phyloP scores from a whole-genome alignment of 2,329 filamentous ascomycete species.

The Fusarium denticulatum region DNA sequence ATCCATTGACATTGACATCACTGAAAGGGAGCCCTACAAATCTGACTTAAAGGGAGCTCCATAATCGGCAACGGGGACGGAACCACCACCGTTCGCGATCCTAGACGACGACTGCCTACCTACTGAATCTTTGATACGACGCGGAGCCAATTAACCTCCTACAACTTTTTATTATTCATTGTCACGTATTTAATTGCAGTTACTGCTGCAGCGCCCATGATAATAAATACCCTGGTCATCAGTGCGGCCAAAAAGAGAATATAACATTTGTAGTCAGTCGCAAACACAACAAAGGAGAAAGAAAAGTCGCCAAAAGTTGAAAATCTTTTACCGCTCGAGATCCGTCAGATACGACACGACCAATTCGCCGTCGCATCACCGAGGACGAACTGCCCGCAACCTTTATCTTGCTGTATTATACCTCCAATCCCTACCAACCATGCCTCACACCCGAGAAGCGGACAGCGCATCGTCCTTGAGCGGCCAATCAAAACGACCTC shows the following conservation, averaged over 20 bases:
- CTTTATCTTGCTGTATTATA: slow-evolving; percentile 21
- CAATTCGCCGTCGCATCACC: slow-evolving; percentile 13
- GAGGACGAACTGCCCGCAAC: slow-evolving; percentile 7
- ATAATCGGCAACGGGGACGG: slow-evolving; percentile 16
- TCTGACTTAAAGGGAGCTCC: slow-evolving; percentile 29
- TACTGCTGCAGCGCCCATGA: slow-evolving; percentile 27
- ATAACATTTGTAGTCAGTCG: slow-evolving; percentile 24
- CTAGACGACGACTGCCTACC: background rate
- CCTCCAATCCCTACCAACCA: slow-evolving; percentile 41
- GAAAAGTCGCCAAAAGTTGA: background rate
- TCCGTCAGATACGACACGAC: background rate
- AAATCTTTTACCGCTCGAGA: background rate
- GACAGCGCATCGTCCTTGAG: slow-evolving; percentile 58
- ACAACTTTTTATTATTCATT: slow-evolving; percentile 4
- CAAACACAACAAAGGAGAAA: slow-evolving; percentile 24
- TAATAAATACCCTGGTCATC: slow-evolving; percentile 24
- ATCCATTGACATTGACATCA: slow-evolving; percentile 38
- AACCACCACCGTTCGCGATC: slow-evolving; percentile 12
- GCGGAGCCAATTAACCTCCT: slow-evolving; percentile 4
- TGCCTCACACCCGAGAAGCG: slow-evolving; percentile 58
- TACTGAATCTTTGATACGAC: slow-evolving; percentile 1
- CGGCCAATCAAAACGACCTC: slow-evolving; percentile 66
- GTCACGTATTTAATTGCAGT: slow-evolving; percentile 8
- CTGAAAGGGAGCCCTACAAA: slow-evolving; percentile 11
- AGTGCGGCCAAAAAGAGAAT: slow-evolving; percentile 28